Evolutionary conservation across 202 grass and related monocot genomes (phyloP), one percentile per base, ranked within the genome.

Genomic region (Hordeum pubiflorum): DNA sequence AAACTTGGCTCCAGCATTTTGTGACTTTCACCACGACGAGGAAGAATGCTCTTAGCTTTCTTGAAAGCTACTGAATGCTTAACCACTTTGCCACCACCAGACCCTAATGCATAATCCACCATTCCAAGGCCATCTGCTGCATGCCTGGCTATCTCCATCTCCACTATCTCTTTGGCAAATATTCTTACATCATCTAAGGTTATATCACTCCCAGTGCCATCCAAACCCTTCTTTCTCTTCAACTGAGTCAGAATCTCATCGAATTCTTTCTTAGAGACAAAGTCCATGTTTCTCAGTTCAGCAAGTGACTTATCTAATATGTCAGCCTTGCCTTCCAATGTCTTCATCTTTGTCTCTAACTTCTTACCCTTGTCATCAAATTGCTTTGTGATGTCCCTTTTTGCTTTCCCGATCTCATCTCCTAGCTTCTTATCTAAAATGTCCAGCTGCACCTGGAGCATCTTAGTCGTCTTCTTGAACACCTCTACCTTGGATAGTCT

Each of bases 1-100:
- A 97, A 97, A 88, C 94, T 97, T 55, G 94, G 91, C 81, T 94
- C 87, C 7, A 97, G 76, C 89, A 97, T 93, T 85, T 97, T 97
- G 20, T 92, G 64, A 36, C 91, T 70, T 69, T 34, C 14, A 29
- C 13, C 77, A 37, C 59, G 80, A 78, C 62, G 50, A 79, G 82
- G 0, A 21, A 91, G 71, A 83, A 78, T 77, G 20, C 9, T 46
- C 11, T 14, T 78, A 52, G 15, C 64, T 71, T 75, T 91, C 50
- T 64, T 63, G 58, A 89, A 97, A 31, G 89, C 44, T 57, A 86
- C 84, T 14, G 91, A 97, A 78, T 97, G 88, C 63, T 82, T 86
- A 75, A 87, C 37, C 50, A 97, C 87, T 80, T 86, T 93, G 23
- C 66, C 89, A 54, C 94, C 94, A 81, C 89, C 94, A 41, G 94